Evolutionary conservation across 108 stramenopile species (phyloP), one percentile per base, ranked within the genome.

Genomic region (Licmophora abbreviata): DNA sequence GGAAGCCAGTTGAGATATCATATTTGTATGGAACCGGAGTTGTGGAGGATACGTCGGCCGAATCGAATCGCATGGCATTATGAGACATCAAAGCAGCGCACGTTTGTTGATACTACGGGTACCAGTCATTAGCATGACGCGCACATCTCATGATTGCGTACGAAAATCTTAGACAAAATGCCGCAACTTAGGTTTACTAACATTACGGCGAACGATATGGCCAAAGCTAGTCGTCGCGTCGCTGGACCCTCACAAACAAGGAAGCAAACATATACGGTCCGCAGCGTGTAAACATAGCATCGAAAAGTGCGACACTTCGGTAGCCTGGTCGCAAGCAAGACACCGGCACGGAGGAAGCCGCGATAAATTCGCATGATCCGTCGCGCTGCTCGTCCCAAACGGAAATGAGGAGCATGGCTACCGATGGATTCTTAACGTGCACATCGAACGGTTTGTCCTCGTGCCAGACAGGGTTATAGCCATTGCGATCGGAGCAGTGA

Each of bases 401-500:
- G 12, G 68, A 63, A 66, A 89, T 65, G 8, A 68, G 53, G 14
- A 83, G 14, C 54, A 90, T 81, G n/a, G 79, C 82, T 25, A 84
- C 51, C 42, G 68, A 85, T 52, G 66, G 90, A 56, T 63, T 72
- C 23, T 55, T 47, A 24, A 66, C 83, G 25, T 61, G 51, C 57
- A 92, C 92, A 0, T 38, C 68, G 34, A 52, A 61, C n/a, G n/a
- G n/a, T 22, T 74, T 77, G 1, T 61, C 37, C 28, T 85, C 82
- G 47, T 88, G 73, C 80, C 85, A 95, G 10, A 94, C 65, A n/a
- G 96, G 96, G 69, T 93, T 93, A 48, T 93, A 63, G 25, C 94
- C 91, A 60, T 95, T 95, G 32, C 73, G 81, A 33, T 69, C 48
- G n/a, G 88, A 67, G 10, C 63, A 56, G 6, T 63, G 47, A 23